phyloP scores from a whole-genome alignment of 140 eudicot genomes.

The Anethum foeniculum region DNA sequence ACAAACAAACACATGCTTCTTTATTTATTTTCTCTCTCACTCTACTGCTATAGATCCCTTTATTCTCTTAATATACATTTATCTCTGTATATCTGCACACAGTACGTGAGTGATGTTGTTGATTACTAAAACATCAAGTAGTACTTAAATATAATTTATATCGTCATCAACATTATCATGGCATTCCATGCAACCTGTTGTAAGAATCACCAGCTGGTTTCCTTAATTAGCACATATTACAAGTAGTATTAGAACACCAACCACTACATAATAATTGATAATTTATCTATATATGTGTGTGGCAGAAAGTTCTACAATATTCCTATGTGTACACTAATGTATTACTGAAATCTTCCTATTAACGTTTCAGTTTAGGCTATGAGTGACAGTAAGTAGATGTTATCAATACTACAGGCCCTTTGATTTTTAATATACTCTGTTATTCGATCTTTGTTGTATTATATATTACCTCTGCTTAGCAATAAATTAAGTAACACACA shows the following conservation, averaged over 20 bases:
- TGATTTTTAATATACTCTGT: too few relatives aligned
- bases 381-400: too few relatives aligned
- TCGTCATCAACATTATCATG: neutral
- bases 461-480: too few relatives aligned
- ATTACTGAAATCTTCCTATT: too few relatives aligned
- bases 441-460: too few relatives aligned
- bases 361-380: too few relatives aligned
- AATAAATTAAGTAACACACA: too few relatives aligned
- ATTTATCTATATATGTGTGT: neutral
- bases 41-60: neutral
- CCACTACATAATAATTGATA: neutral
- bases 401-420: too few relatives aligned
- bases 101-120: conserved; percentile 16
- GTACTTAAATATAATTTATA: neutral
- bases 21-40: neutral
- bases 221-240: conserved; percentile 1
- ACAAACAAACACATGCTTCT: conserved; percentile 17
- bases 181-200: conserved; percentile 4
- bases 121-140: conserved; percentile 6
- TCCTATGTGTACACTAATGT: too few relatives aligned
- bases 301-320: neutral
- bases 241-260: neutral
- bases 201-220: conserved; percentile 7
- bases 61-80: neutral
- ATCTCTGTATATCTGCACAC: conserved; percentile 8